Base-by-base conservation (phyloP, 2,329 filamentous ascomycete genomes). In the Penicillium sp. region DNA sequence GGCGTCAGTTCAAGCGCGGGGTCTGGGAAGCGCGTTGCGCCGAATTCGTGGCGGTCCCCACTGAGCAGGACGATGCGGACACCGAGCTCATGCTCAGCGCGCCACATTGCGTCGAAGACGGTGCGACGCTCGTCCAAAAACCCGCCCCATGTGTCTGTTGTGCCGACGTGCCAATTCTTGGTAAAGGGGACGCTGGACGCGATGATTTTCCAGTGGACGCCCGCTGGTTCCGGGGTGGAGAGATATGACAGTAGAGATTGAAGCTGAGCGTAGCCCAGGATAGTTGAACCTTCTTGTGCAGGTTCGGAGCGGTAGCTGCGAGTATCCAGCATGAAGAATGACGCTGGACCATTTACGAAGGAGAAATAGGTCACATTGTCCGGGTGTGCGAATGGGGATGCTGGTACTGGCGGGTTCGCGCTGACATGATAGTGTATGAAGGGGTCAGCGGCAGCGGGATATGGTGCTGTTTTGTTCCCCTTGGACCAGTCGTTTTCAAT, bases 31-130 rank as follows among this genome's bases (percentile, higher is more conserved):
- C 87, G 85, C 0, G 93, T 97, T 0, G 93, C 92, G 1, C 90
- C 94, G 70, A 97, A 97, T 71, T 99, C 94, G 68, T 99, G 94
- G n/a, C 94, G 81, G 66, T 99, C 94, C 1, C 94, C 94, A 13
- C 89, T 94, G 9, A 99, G 78, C 10, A 97, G 79, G 3, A 96
- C 81, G 7, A 97, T 86, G 20, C 92, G 90, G 5, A 88, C 78
- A 6, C 90, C 89, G 4, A 84, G 83, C 1, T 75, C 72, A 10
- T 83, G 77, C n/a, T 90, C 87, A 0, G 89, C 86, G 55, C 89
- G 87, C 91, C 94, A 97, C 84, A 97, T 96, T 2, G 90, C 89
- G 69, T 96, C 88, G 12, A 99, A 85, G 21, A 97, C 83, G 49
- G 78, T 80, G 47, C 81, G 83, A 13, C 94, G 86, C 76, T 99